A percentile compares a stretch with the other conserved stretches of the same genome.
Conservation (phyloP, 305 asterid genomes). For the Coffea humblotiana region DNA sequence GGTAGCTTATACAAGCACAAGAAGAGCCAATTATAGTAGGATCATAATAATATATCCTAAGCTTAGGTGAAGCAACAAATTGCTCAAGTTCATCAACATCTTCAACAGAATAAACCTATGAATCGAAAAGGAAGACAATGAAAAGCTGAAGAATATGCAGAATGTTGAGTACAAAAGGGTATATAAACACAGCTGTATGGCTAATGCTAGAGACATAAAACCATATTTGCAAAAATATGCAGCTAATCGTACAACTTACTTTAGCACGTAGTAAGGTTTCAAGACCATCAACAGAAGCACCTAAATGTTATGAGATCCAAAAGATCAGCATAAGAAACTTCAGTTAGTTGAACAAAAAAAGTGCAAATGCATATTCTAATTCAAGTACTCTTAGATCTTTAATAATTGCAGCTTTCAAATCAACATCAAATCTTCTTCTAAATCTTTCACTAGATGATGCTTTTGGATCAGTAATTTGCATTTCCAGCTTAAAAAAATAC, state of each 20-base stretch:
- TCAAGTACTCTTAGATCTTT: neutral
- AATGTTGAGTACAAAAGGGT: neutral
- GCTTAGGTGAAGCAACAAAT: constrained; percentile 73
- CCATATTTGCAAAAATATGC: neutral
- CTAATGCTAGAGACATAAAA: constrained; percentile 1
- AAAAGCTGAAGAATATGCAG: neutral
- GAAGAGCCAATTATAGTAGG: constrained; percentile 39
- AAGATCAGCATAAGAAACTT: neutral
- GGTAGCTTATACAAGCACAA: constrained; percentile 32
- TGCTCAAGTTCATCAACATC: constrained; percentile 67
- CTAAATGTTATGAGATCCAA: constrained; percentile 44
- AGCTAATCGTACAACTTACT: constrained; percentile 41
- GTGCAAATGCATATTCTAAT: neutral
- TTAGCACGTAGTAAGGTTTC: constrained; percentile 83
- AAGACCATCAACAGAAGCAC: constrained; percentile 84
- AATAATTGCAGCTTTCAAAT: neutral
- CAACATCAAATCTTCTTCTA: neutral
- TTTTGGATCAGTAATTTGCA: neutral
- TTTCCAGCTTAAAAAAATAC: neutral
- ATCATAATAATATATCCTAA: constrained; percentile 60
- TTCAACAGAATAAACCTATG: constrained; percentile 83
- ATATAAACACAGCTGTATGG: constrained; percentile 7
- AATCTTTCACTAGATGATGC: neutral
- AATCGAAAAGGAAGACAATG: constrained; percentile 1
- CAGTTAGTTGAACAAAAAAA: neutral